Evolutionary conservation across 768 basidiomycete genomes (phyloP), one percentile per base, ranked within the genome.

Genomic region (Dacryopinax spathularia): DNA sequence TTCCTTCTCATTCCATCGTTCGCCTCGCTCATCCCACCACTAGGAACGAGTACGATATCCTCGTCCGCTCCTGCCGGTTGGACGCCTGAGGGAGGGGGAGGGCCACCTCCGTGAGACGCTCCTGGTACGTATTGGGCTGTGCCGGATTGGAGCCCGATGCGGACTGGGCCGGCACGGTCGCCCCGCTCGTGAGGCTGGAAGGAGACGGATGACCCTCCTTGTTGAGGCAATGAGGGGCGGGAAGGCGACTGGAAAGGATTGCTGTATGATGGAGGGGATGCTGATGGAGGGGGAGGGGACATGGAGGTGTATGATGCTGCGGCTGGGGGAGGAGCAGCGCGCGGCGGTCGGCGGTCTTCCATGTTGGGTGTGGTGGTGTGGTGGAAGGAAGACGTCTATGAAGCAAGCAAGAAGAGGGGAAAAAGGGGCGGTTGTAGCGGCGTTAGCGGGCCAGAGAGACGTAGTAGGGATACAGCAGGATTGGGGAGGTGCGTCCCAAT

Each of bases 161-260:
- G 86, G 34, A 88, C 75, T 13, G 79, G 74, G 6, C 76, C 78
- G 25, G 76, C 78, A 62, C 87, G 81, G 74, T 88, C 87, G 59
- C 88, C 88, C 70, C 80, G 81, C 71, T 90, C 88, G 18, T 67
- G 77, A 63, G 78, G 79, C 73, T 85, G 84, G 71, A 91, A 91
- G 34, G 85, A 85, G 27, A 91, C 84, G 35, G 66, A 59, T 10
- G 66, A 65, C 16, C 61, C 36, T 22, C 43, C 37, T 36, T 43
- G 64, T 34, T 63, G 64, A 25, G 61, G 62, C 25, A 18, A 2
- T 39, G 65, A 56, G 48, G 48, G 29, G 7, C 48, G 48, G 22
- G 48, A 56, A 3, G 48, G 48, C 22, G 48, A 27, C 48, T 56
- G 48, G 48, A 56, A 56, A 29, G 48, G 48, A 29, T 56, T 56